These are phyloP conservation scores for Parietichytrium sp. DNA, from an alignment of 108 stramenopile species.

Conservation along the genomic window DNA sequence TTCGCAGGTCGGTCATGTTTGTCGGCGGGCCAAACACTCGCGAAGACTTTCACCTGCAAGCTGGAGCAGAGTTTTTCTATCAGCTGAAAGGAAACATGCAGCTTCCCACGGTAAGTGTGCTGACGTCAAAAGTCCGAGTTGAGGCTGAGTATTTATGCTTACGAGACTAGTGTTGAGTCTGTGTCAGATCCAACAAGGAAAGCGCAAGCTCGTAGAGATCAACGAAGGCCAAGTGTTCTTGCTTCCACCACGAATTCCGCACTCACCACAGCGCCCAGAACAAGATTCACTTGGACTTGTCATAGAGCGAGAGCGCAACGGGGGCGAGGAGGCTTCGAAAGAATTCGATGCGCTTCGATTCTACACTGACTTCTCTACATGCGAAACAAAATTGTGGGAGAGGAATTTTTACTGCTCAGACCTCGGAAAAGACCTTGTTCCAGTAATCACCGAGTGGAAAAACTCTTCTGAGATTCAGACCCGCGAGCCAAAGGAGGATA, in stretches of 20 bases:
- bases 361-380: slow-evolving; percentile 26
- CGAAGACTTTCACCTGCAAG: slow-evolving; percentile 47
- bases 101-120: slow-evolving; percentile 24
- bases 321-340: slow-evolving; percentile 19
- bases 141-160: too few relatives aligned
- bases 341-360: slow-evolving; percentile 42
- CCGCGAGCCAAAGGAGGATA: not conserved
- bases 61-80: slow-evolving; percentile 43
- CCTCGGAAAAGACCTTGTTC: slow-evolving; percentile 43
- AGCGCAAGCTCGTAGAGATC: slow-evolving; percentile 26
- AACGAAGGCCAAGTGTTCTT: slow-evolving; percentile 38
- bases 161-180: too few relatives aligned
- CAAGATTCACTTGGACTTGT: slow-evolving; percentile 42
- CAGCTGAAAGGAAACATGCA: slow-evolving; percentile 43
- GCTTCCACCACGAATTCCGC: slow-evolving; percentile 42
- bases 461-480: not conserved
- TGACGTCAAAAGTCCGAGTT: too few relatives aligned
- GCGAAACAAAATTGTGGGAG: slow-evolving; percentile 27
- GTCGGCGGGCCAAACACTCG: slow-evolving; percentile 48
- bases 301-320: slow-evolving; percentile 43
- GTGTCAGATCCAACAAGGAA: slow-evolving; percentile 38
- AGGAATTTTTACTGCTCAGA: slow-evolving; percentile 45
- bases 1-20: slow-evolving; percentile 47
- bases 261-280: slow-evolving; percentile 42
- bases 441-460: slow-evolving; percentile 38